phyloP scores from a whole-genome alignment of 805 yeast genomes.

The Myxozyma vanderwaltii region DNA sequence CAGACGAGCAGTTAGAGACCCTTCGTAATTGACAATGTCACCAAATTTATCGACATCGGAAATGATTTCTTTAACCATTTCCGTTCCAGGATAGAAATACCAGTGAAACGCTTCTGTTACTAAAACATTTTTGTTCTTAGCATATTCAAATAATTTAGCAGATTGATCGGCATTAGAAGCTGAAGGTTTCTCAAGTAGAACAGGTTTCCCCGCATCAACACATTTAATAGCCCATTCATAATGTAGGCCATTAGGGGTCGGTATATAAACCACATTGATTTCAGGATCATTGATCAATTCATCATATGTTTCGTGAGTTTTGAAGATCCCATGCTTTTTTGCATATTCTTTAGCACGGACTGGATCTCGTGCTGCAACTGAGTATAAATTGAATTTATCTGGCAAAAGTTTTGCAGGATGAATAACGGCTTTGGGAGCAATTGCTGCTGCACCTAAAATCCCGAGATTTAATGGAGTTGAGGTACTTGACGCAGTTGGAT shows the following conservation, averaged over 20 bases:
- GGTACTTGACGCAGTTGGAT: conserved; percentile 1
- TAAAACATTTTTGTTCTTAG: conserved; percentile 16
- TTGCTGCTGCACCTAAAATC: conserved; percentile 29
- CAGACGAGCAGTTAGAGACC: conserved; percentile 4
- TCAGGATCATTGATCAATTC: conserved; percentile 23
- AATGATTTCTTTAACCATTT: conserved; percentile 15
- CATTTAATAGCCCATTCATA: conserved; percentile 32
- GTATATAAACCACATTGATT: conserved; percentile 28
- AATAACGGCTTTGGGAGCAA: conserved; percentile 27
- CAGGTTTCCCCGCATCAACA: conserved; percentile 26
- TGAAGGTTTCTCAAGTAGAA: conserved; percentile 29
- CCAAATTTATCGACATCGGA: conserved; percentile 24
- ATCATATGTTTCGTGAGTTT: conserved; percentile 23
- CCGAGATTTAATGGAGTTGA: conserved; percentile 25
- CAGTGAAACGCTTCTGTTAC: conserved; percentile 31
- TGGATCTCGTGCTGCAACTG: conserved; percentile 27
- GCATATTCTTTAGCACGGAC: conserved; percentile 22
- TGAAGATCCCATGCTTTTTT: conserved; percentile 14
- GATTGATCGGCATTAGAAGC: conserved; percentile 29
- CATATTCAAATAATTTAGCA: conserved; percentile 14
- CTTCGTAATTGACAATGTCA: conserved; percentile 19
- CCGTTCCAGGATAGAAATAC: conserved; percentile 29
- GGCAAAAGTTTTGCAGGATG: conserved; percentile 28
- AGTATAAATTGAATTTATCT: conserved; percentile 7
- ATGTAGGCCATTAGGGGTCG: conserved; percentile 31